Conservation (phyloP, 768 basidiomycete genomes). For the Hypsizygus marmoreus region DNA sequence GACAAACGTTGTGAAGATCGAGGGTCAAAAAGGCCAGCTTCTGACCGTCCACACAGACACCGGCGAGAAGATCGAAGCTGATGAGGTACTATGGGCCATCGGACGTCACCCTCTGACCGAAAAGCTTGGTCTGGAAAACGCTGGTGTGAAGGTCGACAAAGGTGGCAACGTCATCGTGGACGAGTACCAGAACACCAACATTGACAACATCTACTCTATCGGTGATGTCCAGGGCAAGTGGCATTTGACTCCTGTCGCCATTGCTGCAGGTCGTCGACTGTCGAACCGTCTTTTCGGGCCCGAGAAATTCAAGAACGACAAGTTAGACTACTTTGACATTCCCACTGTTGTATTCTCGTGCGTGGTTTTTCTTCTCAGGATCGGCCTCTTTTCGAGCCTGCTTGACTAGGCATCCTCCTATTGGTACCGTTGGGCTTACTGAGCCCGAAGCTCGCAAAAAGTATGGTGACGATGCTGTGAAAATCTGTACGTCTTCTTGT, state of each 20-base stretch:
- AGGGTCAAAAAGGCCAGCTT: constrained; percentile 69
- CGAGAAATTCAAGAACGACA: constrained; percentile 82
- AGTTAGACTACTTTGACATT: constrained; percentile 87
- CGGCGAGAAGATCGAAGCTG: constrained; percentile 82
- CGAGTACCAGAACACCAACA: constrained; percentile 83
- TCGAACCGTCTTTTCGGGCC: constrained; percentile 91
- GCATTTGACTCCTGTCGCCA: constrained; percentile 94
- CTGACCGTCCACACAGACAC: constrained; percentile 76
- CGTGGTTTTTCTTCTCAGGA: constrained; percentile 31
- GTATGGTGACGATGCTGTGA: constrained; percentile 86
- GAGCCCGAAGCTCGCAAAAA: constrained; percentile 87
- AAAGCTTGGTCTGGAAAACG: constrained; percentile 72
- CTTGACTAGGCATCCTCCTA: constrained; percentile 78
- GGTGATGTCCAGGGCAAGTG: constrained; percentile 95
- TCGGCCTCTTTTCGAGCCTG: constrained; percentile 4
- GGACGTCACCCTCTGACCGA: constrained; percentile 84
- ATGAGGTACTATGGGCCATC: constrained; percentile 91
- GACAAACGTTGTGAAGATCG: constrained; percentile 73
- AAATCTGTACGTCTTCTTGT: constrained; percentile 71
- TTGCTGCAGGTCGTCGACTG: constrained; percentile 89
- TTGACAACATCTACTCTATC: constrained; percentile 74
- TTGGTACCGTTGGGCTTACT: constrained; percentile 94
- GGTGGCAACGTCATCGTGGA: constrained; percentile 89
- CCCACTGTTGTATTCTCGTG: constrained; percentile 97
- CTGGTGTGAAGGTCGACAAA: constrained; percentile 72